Conservation (phyloP, 257 asterid genomes). For the Penstemon newberryi region DNA sequence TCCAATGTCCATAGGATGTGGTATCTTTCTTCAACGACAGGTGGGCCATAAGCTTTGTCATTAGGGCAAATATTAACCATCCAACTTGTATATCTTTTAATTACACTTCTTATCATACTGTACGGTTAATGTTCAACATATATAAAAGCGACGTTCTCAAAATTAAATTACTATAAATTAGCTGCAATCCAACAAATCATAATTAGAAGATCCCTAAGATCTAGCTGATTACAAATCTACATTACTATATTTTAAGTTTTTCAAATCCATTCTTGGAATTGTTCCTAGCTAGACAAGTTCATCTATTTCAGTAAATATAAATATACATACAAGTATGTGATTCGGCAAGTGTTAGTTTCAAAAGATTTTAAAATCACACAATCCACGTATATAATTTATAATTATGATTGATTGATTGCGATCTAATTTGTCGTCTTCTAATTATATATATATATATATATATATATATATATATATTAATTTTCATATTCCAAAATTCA, state of each 20-base stretch:
- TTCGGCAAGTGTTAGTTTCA: too few species aligned
- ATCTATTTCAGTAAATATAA: background rate
- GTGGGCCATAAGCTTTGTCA: conserved; percentile 38
- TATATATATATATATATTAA: too few species aligned
- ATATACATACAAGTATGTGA: too few species aligned
- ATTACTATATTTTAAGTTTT: too few species aligned
- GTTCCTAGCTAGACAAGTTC: conserved; percentile 18
- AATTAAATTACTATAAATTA: conserved; percentile 11
- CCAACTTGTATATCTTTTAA: conserved; percentile 13
- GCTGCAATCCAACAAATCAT: background rate
- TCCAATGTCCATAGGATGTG: conserved; percentile 33
- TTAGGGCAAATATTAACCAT: conserved; percentile 22
- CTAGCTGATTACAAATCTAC: conserved; percentile 15
- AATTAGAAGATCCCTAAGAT: conserved; percentile 22
- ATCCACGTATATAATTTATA: too few species aligned
- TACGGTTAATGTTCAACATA: conserved; percentile 13
- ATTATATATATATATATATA: too few species aligned
- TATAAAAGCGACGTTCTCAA: conserved; percentile 8
- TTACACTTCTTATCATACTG: conserved; percentile 16
- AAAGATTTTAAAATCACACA: too few species aligned
- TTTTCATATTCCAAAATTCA: too few species aligned
- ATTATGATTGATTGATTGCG: too few species aligned
- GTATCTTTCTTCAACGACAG: conserved; percentile 48
- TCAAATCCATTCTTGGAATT: conserved; percentile 5
- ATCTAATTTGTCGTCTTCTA: too few species aligned